Evolutionary conservation across 2,329 filamentous ascomycete genomes (phyloP).

Genomic region (Exophiala lecanii-corni): DNA sequence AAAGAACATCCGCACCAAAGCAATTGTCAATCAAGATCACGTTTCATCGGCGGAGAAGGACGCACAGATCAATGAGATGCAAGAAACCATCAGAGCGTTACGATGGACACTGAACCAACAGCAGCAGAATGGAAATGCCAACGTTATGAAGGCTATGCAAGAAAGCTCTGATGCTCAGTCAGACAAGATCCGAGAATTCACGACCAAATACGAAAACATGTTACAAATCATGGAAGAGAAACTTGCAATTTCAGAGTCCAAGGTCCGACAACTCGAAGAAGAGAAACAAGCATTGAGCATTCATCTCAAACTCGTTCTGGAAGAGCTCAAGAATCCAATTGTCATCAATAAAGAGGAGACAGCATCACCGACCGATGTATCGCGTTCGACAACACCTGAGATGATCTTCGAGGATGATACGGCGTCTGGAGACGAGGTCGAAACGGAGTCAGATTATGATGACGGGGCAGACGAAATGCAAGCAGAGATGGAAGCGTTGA

Average conservation of each 20-base stretch:
- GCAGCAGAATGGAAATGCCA: conserved; percentile 27
- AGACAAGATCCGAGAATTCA: conserved; percentile 88
- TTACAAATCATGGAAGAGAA: conserved; percentile 95
- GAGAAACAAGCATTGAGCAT: conserved; percentile 86
- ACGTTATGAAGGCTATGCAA: conserved; percentile 63
- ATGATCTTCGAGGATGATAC: conserved; percentile 32
- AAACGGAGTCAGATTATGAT: conserved; percentile 55
- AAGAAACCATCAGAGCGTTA: conserved; percentile 82
- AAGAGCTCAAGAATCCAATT: conserved; percentile 87
- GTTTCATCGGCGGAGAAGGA: conserved; percentile 90
- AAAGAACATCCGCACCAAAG: conserved; percentile 91
- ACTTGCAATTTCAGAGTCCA: conserved; percentile 82
- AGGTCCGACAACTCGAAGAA: conserved; percentile 82
- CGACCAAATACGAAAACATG: conserved; percentile 82
- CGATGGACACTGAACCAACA: conserved; percentile 66
- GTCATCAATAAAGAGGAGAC: conserved; percentile 43
- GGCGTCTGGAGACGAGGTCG: conserved; percentile 34
- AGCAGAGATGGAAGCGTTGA: conserved; percentile 75
- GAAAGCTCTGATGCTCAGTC: conserved; percentile 73
- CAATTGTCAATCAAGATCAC: conserved; percentile 92
- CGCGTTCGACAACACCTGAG: conserved; percentile 21
- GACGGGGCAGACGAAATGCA: conserved; percentile 62
- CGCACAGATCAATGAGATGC: conserved; percentile 89
- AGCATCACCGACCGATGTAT: conserved; percentile 8
- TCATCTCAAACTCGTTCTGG: conserved; percentile 80